Evolutionary conservation across 2,329 filamentous ascomycete genomes (phyloP).

Genomic region (Aaosphaeria arxii): DNA sequence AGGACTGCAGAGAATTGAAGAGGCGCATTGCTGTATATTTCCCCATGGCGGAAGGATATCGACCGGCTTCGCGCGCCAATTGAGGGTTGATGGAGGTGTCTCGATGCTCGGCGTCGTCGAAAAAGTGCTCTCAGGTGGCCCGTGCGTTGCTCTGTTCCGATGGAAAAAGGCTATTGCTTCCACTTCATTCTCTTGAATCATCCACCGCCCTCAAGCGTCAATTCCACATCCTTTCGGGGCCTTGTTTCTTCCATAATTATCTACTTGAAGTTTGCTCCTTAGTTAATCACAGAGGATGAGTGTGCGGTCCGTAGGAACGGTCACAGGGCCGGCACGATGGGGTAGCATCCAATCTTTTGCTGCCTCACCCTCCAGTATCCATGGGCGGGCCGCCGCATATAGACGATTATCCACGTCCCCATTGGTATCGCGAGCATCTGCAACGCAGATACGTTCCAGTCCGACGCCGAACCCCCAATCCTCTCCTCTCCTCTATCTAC

Average conservation of each 20-base stretch:
- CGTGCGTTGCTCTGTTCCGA: slow-evolving; percentile 10
- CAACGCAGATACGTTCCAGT: slow-evolving; percentile 20
- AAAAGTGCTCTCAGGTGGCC: slow-evolving; percentile 20
- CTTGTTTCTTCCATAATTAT: neutral
- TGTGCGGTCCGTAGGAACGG: slow-evolving; percentile 37
- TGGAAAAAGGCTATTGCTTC: neutral
- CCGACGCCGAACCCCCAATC: slow-evolving; percentile 10
- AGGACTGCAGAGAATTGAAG: slow-evolving; percentile 29
- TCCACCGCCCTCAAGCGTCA: slow-evolving; percentile 13
- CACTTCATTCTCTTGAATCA: slow-evolving; percentile 17
- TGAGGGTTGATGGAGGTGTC: neutral
- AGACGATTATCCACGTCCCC: slow-evolving; percentile 43
- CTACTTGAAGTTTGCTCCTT: neutral
- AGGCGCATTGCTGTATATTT: slow-evolving; percentile 21
- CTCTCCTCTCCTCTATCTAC: slow-evolving; percentile 35
- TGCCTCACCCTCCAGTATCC: slow-evolving; percentile 36
- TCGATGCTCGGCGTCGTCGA: neutral
- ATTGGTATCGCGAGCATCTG: slow-evolving; percentile 15
- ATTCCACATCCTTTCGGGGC: slow-evolving; percentile 4
- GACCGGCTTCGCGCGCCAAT: slow-evolving; percentile 5
- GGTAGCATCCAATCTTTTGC: slow-evolving; percentile 35
- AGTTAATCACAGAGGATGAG: slow-evolving; percentile 40
- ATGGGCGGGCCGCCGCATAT: slow-evolving; percentile 48
- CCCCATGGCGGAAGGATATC: slow-evolving; percentile 19
- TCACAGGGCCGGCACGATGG: slow-evolving; percentile 41